Percentiles rank a stretch among this genome's conserved stretches.
Evolutionary conservation across 83 land plant genomes (phyloP).

Genomic region (Diphasiastrum complanatum): DNA sequence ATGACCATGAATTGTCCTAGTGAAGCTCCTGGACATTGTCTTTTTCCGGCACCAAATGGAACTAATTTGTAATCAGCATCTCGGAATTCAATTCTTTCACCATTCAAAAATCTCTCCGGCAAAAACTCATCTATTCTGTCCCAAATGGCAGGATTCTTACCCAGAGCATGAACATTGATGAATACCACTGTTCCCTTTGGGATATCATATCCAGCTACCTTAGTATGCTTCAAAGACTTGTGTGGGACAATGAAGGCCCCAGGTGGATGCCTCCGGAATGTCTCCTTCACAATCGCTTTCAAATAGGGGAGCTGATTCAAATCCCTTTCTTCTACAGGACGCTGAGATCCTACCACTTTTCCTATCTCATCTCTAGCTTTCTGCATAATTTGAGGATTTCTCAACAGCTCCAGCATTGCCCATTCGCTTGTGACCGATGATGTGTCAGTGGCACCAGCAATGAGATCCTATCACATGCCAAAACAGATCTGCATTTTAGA

Average conservation of each 20-base stretch:
- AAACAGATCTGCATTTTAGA: not conserved
- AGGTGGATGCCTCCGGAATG: constrained; percentile 25
- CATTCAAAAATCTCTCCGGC: constrained; percentile 25
- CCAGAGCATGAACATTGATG: constrained; percentile 22
- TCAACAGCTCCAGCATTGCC: constrained; percentile 27
- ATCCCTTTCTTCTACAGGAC: constrained; percentile 15
- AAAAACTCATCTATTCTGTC: constrained; percentile 19
- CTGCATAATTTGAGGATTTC: constrained; percentile 13
- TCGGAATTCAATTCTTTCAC: constrained; percentile 1
- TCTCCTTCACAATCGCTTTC: constrained; percentile 23
- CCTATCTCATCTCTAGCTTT: constrained; percentile 22
- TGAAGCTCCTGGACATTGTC: constrained; percentile 20
- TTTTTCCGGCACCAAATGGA: constrained; percentile 19
- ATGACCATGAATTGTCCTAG: constrained; percentile 23
- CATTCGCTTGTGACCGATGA: constrained; percentile 18
- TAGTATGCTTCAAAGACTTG: not conserved
- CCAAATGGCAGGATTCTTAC: constrained; percentile 21
- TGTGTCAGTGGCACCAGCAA: constrained; percentile 17
- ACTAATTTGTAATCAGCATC: constrained; percentile 17
- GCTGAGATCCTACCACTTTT: constrained; percentile 16
- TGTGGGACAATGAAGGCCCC: constrained; percentile 19
- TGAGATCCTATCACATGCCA: constrained; percentile 12
- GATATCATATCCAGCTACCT: constrained; percentile 15
- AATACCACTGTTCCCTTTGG: constrained; percentile 16
- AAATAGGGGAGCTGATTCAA: constrained; percentile 15